Evolutionary conservation across 345 rosid genomes (phyloP).

Genomic region (Diplotaxis tenuifolia): DNA sequence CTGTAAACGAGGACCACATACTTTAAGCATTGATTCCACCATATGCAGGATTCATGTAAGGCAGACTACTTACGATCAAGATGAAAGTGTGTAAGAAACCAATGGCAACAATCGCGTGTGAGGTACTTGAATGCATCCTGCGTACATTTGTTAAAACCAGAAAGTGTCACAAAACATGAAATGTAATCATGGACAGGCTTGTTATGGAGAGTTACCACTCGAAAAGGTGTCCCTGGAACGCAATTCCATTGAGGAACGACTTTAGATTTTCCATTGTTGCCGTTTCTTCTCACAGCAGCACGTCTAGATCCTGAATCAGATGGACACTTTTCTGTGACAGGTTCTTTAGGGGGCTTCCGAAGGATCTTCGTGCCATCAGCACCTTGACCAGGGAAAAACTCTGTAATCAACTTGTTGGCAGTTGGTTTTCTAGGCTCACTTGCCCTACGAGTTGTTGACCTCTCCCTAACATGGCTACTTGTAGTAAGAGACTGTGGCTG

Average conservation of each 20-base stretch:
- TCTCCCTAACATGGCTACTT: conserved; percentile 32
- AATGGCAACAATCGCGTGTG: conserved; percentile 82
- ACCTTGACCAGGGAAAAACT: conserved; percentile 60
- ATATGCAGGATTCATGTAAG: conserved; percentile 2
- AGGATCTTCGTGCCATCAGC: conserved; percentile 41
- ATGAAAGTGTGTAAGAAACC: conserved; percentile 98
- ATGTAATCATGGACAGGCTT: background rate
- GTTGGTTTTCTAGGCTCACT: conserved; percentile 46
- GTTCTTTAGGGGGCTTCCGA: conserved; percentile 34
- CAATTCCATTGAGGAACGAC: conserved; percentile 78
- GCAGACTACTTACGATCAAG: conserved; percentile 78
- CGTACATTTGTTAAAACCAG: conserved; percentile 31
- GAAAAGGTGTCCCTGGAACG: conserved; percentile 81
- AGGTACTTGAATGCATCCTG: conserved; percentile 98
- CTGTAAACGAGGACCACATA: conserved; percentile 42
- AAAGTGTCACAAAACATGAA: conserved; percentile 15
- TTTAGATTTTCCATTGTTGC: conserved; percentile 47
- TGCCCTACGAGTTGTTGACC: conserved; percentile 32
- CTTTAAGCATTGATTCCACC: background rate
- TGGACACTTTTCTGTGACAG: conserved; percentile 31
- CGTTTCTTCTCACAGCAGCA: conserved; percentile 38
- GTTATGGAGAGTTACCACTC: conserved; percentile 62
- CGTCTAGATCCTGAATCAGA: conserved; percentile 41
- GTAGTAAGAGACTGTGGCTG: conserved; percentile 28
- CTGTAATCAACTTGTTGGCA: conserved; percentile 80